Evolutionary conservation across 345 rosid species (phyloP).

Genomic region (Gynandropsis gynandra): DNA sequence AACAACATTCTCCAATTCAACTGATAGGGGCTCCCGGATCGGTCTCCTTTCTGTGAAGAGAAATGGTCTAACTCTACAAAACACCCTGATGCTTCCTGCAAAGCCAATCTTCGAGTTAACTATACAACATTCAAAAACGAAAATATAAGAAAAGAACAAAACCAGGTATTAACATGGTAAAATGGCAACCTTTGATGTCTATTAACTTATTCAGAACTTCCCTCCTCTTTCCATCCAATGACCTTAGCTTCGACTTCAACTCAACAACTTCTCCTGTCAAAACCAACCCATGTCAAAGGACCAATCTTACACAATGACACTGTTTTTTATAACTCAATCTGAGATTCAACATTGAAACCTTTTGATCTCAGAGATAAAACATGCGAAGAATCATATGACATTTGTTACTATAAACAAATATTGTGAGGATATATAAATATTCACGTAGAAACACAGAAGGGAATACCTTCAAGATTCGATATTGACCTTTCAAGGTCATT

Average conservation of each 20-base stretch:
- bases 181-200: constrained; percentile 64
- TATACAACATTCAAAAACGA: constrained; percentile 1
- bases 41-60: constrained; percentile 37
- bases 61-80: constrained; percentile 74
- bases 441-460: neutral
- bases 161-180: neutral
- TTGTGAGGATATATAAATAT: neutral
- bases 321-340: neutral
- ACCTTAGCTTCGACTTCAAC: constrained; percentile 49
- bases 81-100: constrained; percentile 80
- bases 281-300: constrained; percentile 19
- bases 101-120: constrained; percentile 5
- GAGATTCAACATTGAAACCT: neutral
- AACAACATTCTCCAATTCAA: constrained; percentile 36
- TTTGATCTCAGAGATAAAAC: constrained; percentile 1
- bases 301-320: too few species aligned
- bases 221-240: constrained; percentile 51
- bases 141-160: constrained; percentile 11
- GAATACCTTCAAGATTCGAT: constrained; percentile 51
- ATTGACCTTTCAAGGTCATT: constrained; percentile 53
- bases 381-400: too few species aligned
- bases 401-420: constrained; percentile 4
- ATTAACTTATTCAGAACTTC: constrained; percentile 58
- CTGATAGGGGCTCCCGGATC: constrained; percentile 40
- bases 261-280: constrained; percentile 47